Evolutionary conservation across 2,329 filamentous ascomycete genomes (phyloP).

Genomic region (Tricladium varicosporioides): DNA sequence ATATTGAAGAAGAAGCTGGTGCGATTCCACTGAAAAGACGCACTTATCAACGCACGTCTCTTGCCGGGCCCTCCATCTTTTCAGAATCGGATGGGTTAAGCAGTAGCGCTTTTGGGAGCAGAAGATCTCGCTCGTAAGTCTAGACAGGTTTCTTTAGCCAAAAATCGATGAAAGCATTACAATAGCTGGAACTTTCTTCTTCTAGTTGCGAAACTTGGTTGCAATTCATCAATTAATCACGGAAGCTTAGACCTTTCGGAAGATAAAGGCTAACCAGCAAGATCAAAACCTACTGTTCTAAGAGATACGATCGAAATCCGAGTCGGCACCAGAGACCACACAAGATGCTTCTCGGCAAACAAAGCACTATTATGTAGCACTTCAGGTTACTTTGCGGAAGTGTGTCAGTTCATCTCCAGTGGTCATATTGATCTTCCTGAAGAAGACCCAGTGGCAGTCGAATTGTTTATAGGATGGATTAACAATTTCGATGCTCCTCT

Average conservation of each 20-base stretch:
- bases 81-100: neutral
- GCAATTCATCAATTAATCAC: no score
- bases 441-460: conserved; percentile 1
- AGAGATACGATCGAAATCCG: neutral
- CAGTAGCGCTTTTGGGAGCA: neutral
- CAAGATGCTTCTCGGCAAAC: neutral
- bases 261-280: neutral
- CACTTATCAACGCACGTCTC: neutral
- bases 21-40: neutral
- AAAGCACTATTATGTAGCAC: neutral
- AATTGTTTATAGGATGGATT: conserved; percentile 6
- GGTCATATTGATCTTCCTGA: neutral
- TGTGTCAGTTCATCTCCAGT: neutral
- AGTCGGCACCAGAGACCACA: neutral
- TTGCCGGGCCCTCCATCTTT: neutral
- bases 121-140: neutral
- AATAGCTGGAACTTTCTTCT: neutral
- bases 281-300: neutral
- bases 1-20: neutral
- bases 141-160: neutral
- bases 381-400: neutral
- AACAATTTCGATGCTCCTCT: neutral
- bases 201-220: neutral
- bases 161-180: neutral
- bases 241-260: no score